Conservation (phyloP, 352 stramenopile genomes). For the Hyaloperonospora arabidopsidis region DNA sequence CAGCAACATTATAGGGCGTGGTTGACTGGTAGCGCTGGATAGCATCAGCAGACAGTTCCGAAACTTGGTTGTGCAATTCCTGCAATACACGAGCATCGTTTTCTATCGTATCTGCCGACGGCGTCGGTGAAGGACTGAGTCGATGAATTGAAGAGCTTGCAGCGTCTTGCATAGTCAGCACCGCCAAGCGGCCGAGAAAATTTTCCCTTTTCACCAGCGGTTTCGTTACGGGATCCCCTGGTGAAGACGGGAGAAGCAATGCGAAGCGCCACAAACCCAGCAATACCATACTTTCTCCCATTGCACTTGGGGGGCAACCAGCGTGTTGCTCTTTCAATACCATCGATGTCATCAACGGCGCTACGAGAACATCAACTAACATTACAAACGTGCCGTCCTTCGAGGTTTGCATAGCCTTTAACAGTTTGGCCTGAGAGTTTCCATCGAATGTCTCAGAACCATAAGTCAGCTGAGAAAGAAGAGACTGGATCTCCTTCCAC, state of each 20-base stretch:
- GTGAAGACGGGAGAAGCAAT: constrained; percentile 89
- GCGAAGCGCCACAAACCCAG: constrained; percentile 90
- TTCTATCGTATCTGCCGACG: constrained; percentile 18
- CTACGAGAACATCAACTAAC: constrained; percentile 39
- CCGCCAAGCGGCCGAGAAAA: constrained; percentile 81
- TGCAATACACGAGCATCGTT: constrained; percentile 11
- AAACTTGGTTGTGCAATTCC: constrained; percentile 19
- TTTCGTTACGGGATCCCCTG: constrained; percentile 93
- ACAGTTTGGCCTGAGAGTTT: constrained; percentile 16
- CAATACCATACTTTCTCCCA: constrained; percentile 81
- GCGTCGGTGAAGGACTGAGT: constrained; percentile 35
- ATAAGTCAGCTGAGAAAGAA: constrained; percentile 21
- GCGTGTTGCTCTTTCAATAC: constrained; percentile 6
- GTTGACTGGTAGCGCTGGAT: constrained; percentile 45
- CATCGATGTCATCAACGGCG: constrained; percentile 25
- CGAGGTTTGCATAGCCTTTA: constrained; percentile 31
- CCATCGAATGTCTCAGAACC: constrained; percentile 15
- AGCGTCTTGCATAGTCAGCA: constrained; percentile 52
- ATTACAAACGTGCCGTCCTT: constrained; percentile 28
- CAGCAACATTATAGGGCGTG: constrained; percentile 8
- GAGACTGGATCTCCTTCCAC: constrained; percentile 24
- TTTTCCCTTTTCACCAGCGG: constrained; percentile 91
- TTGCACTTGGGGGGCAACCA: constrained; percentile 2
- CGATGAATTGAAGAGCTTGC: constrained; percentile 53
- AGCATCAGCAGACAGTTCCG: constrained; percentile 33